phyloP scores from a whole-genome alignment of 2,329 filamentous ascomycete genomes.

The Sclerotinia minor region DNA sequence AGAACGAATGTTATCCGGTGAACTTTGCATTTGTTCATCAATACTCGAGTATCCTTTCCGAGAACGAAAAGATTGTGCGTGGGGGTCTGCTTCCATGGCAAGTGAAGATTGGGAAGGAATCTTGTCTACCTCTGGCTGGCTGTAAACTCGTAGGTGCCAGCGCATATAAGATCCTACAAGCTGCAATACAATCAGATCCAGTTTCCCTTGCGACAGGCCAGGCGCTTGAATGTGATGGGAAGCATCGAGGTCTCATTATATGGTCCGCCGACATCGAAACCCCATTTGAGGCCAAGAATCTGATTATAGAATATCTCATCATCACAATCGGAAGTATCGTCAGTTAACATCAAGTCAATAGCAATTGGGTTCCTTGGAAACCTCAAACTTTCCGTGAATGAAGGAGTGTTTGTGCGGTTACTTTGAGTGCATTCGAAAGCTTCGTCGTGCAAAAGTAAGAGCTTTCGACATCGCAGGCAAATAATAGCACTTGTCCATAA shows the following conservation, averaged over 20 bases:
- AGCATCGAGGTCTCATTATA: neutral
- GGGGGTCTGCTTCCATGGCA: neutral
- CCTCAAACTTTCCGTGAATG: too few relatives aligned
- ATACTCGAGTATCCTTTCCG: too few relatives aligned
- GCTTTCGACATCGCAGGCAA: neutral
- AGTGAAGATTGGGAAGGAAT: neutral
- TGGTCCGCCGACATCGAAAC: neutral
- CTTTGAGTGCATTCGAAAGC: neutral
- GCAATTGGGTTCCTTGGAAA: too few relatives aligned
- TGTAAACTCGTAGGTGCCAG: neutral
- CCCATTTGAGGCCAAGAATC: neutral
- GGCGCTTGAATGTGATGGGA: too few relatives aligned
- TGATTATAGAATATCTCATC: neutral
- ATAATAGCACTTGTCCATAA: neutral
- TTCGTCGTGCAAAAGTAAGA: neutral
- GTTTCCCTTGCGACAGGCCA: neutral
- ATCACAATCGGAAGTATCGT: too few relatives aligned
- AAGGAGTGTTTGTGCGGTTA: neutral
- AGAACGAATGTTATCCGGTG: neutral
- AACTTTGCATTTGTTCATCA: neutral
- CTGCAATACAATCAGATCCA: neutral
- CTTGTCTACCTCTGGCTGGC: neutral
- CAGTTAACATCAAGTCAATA: too few relatives aligned
- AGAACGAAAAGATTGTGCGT: neutral
- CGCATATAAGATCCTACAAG: neutral